Evolutionary conservation across 495 filamentous ascomycete genomes (phyloP), one percentile per base, ranked within the genome.

Genomic region (Xylaria telfairii): DNA sequence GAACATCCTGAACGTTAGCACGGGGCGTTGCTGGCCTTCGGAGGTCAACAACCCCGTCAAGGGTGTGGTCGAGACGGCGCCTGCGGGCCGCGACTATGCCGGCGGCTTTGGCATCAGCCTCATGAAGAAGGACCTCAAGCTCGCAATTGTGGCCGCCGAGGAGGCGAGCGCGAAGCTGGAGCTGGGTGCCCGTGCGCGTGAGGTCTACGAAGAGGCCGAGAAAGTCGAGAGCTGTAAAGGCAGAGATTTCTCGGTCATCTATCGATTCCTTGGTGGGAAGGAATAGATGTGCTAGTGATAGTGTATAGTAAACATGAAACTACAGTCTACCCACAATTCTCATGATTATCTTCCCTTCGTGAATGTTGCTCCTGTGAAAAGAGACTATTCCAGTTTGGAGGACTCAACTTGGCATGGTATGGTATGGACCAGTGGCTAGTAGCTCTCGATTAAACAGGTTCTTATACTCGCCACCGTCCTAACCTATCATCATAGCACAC

Each of bases 1-100:
- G 1, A 87, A 89, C 47, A 84, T 98, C 80, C 92, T 97, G 79
- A 97, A 96, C 77, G 88, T 90, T 24, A 93, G 91, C 59, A 96
- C 93, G 1, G 95, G 95, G 44, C 89, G 87, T 63, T 97, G 93
- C 84, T 98, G 95, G 95, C 92, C 93, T 9, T 93, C 90, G 69
- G 95, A 97, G 78, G 80, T 95, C 56, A 98, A 98, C 77, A 98
- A 98, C 75, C 95, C 95, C 1, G 92, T 97, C 12, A 92, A 93
- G 49, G 93, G 92, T n/a, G 93, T 95, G 0, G 85, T 93, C 10
- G 88, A 90, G 49, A 86, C 85, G 8, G 87, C 93, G 1, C 92
- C 93, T 2, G 91, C 94, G 0, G 86, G 84, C 47, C 87, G 89
- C 26, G 93, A 89, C 9, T 98, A 96, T 71, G 81, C 85, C 19